Conservation (phyloP, 148 eudicot species). For the Drosera capensis region DNA sequence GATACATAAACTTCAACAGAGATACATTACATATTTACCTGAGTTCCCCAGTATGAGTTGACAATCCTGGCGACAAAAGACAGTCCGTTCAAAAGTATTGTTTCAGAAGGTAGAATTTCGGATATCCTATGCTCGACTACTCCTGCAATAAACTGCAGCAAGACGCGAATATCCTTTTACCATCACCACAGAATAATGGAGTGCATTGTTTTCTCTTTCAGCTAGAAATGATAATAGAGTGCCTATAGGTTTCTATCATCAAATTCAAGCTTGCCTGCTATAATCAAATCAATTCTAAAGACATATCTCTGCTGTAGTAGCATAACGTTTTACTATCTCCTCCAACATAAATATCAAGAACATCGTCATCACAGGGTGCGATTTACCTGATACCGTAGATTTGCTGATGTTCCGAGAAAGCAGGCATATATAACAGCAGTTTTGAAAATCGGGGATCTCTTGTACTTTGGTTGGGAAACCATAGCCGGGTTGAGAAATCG, state of each 20-base stretch:
- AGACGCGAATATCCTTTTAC: background rate
- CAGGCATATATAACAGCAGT: slow-evolving; percentile 58
- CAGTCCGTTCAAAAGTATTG: slow-evolving; percentile 61
- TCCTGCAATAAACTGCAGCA: slow-evolving; percentile 87
- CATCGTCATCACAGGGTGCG: background rate
- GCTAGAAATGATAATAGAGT: background rate
- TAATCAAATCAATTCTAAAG: too few species aligned
- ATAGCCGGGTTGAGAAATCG: slow-evolving; percentile 50
- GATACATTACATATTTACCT: slow-evolving; percentile 37
- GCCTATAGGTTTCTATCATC: too few species aligned
- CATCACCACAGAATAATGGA: background rate
- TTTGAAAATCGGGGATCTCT: slow-evolving; percentile 72
- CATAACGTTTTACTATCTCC: background rate
- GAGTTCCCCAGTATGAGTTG: slow-evolving; percentile 96
- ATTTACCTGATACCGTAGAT: slow-evolving; percentile 83
- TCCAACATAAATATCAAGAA: background rate
- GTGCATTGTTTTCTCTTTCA: too few species aligned
- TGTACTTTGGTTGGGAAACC: slow-evolving; percentile 26
- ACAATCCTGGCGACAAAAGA: slow-evolving; percentile 58
- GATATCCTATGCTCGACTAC: slow-evolving; percentile 84
- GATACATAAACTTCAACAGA: background rate
- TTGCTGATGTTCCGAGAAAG: slow-evolving; percentile 89
- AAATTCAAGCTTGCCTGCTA: too few species aligned
- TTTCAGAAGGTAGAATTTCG: slow-evolving; percentile 57
- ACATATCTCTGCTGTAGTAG: background rate